Conservation (phyloP, 1,139 yeast genomes). For the Arxiozyma slooffiae region DNA sequence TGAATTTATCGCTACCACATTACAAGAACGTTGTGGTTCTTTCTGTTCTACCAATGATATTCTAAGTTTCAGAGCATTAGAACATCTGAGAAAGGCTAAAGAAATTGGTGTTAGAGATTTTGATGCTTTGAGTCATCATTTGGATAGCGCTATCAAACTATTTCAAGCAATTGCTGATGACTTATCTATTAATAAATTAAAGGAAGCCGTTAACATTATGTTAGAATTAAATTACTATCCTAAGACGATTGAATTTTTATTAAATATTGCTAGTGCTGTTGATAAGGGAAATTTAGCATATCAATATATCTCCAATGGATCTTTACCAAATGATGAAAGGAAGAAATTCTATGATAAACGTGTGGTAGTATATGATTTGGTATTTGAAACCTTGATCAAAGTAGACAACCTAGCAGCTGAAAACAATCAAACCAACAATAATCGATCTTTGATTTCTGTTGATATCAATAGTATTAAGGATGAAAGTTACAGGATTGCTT, state of each 20-base stretch:
- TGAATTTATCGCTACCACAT: constrained; percentile 75
- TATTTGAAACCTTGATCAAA: constrained; percentile 63
- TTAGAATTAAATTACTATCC: constrained; percentile 66
- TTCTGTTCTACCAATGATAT: constrained; percentile 94
- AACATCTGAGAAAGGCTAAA: constrained; percentile 79
- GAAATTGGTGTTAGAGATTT: constrained; percentile 59
- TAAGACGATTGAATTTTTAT: constrained; percentile 77
- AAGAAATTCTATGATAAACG: constrained; percentile 40
- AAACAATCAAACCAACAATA: constrained; percentile 5
- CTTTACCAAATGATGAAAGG: constrained; percentile 40
- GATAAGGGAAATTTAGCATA: constrained; percentile 52
- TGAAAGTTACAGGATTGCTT: constrained; percentile 63
- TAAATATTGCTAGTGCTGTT: constrained; percentile 63
- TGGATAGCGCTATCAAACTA: constrained; percentile 63
- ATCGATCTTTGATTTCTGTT: constrained; percentile 31
- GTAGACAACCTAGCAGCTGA: constrained; percentile 57
- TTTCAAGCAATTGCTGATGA: constrained; percentile 75
- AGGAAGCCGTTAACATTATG: constrained; percentile 73
- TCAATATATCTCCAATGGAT: constrained; percentile 45
- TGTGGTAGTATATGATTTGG: constrained; percentile 53
- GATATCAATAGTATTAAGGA: constrained; percentile 57
- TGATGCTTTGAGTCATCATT: constrained; percentile 59
- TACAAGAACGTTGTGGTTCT: constrained; percentile 90
- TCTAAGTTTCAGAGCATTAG: constrained; percentile 86
- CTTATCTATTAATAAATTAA: constrained; percentile 67